Evolutionary conservation across 1,284 basidiomycete species (phyloP).

Genomic region (Gomphus sp.): DNA sequence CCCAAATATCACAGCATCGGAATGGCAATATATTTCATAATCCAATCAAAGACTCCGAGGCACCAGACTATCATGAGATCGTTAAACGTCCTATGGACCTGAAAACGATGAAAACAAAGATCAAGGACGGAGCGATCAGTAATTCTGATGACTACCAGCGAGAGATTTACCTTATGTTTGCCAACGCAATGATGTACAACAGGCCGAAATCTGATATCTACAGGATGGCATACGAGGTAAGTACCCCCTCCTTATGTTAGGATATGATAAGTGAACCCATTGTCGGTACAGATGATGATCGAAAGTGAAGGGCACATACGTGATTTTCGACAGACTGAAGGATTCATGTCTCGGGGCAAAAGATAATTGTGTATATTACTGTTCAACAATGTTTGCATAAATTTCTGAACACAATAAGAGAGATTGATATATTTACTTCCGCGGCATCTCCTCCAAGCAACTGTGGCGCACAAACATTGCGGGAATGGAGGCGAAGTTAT

Average conservation of each 20-base stretch:
- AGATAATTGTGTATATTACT: constrained; percentile 10
- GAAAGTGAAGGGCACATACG: constrained; percentile 74
- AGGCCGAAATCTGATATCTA: constrained; percentile 74
- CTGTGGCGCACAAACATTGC: neutral
- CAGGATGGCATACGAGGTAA: constrained; percentile 82
- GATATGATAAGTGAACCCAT: constrained; percentile 6
- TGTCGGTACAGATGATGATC: constrained; percentile 64
- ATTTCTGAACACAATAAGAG: neutral
- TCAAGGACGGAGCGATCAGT: constrained; percentile 74
- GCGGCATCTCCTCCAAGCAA: neutral
- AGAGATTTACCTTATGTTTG: constrained; percentile 88
- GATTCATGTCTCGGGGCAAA: constrained; percentile 26
- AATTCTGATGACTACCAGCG: constrained; percentile 82
- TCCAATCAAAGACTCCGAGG: constrained; percentile 80
- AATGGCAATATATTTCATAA: constrained; percentile 87
- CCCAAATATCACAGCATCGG: constrained; percentile 74
- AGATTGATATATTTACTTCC: neutral
- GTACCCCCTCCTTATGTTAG: constrained; percentile 16
- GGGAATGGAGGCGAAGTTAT: constrained; percentile 55
- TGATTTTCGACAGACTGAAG: constrained; percentile 69
- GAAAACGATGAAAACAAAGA: constrained; percentile 75
- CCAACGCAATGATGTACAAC: constrained; percentile 96
- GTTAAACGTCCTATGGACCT: constrained; percentile 90
- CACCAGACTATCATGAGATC: constrained; percentile 84
- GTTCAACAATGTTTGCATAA: neutral